phyloP scores from a whole-genome alignment of 2,329 filamentous ascomycete genomes.

The Fusarium transvaalense region DNA sequence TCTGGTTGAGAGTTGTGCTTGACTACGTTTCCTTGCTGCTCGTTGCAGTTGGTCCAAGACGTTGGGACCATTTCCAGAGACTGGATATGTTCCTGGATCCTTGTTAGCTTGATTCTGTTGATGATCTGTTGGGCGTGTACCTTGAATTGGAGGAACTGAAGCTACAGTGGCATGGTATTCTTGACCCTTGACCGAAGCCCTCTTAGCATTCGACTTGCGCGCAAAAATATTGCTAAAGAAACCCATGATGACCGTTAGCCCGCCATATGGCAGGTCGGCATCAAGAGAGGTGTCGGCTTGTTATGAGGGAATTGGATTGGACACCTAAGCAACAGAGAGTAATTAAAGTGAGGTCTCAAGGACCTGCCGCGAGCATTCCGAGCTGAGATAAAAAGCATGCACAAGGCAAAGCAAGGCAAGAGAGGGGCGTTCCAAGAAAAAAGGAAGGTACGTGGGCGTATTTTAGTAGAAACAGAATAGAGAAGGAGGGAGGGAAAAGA shows the following conservation, averaged over 20 bases:
- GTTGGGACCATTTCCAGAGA: slow-evolving; percentile 47
- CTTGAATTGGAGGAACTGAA: slow-evolving; percentile 44
- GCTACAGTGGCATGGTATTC: slow-evolving; percentile 46
- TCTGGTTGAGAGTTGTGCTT: slow-evolving; percentile 36
- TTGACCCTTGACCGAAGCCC: slow-evolving; percentile 39
- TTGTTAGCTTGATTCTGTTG: neutral
- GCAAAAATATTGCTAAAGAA: slow-evolving; percentile 46
- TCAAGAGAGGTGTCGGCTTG: neutral
- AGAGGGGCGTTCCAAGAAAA: neutral
- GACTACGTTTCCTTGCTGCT: slow-evolving; percentile 46
- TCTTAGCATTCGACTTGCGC: slow-evolving; percentile 36
- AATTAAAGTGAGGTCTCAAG: slow-evolving; percentile 24
- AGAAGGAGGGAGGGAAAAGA: slow-evolving; percentile 2
- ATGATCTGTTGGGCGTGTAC: slow-evolving; percentile 13
- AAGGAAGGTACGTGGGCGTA: slow-evolving; percentile 13
- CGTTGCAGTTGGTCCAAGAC: slow-evolving; percentile 45
- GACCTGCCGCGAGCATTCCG: slow-evolving; percentile 28
- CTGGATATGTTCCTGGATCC: slow-evolving; percentile 44
- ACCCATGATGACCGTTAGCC: slow-evolving; percentile 42
- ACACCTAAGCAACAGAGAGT: slow-evolving; percentile 10
- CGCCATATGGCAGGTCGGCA: slow-evolving; percentile 37
- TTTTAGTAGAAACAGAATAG: slow-evolving; percentile 31
- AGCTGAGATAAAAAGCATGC: slow-evolving; percentile 6
- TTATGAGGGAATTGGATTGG: neutral
- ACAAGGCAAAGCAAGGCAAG: neutral